Conservation (phyloP, 78 protist species). For the Dictyostelium purpureum region DNA sequence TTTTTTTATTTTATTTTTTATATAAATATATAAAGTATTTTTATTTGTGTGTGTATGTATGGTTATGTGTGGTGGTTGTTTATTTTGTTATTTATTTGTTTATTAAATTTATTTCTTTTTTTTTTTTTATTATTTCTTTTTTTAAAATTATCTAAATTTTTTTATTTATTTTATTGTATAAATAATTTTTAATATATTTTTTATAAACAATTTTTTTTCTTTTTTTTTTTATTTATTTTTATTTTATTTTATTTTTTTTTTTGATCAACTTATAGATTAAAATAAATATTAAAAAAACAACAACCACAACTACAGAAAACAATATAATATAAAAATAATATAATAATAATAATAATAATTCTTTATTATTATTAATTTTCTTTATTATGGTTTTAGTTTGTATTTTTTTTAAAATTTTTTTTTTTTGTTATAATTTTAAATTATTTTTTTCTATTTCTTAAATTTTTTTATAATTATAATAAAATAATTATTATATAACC, state of each 20-base stretch:
- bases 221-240: neutral
- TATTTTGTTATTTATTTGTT: too few relatives aligned
- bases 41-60: too few relatives aligned
- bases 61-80: too few relatives aligned
- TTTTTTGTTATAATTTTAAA: neutral
- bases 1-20: too few relatives aligned
- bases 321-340: neutral
- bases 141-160: too few relatives aligned
- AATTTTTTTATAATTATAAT: neutral
- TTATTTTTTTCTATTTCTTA: neutral
- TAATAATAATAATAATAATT: neutral
- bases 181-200: too few relatives aligned
- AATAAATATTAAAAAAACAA: neutral
- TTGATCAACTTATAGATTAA: neutral
- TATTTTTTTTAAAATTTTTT: neutral
- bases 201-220: too few relatives aligned
- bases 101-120: too few relatives aligned
- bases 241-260: neutral
- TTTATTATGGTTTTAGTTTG: neutral
- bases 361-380: neutral
- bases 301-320: neutral
- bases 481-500: neutral
- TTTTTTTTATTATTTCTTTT: too few relatives aligned
- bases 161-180: neutral
- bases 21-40: too few relatives aligned